phyloP scores from a whole-genome alignment of 805 yeast genomes.

The Kodamaea kaohsiungensis region DNA sequence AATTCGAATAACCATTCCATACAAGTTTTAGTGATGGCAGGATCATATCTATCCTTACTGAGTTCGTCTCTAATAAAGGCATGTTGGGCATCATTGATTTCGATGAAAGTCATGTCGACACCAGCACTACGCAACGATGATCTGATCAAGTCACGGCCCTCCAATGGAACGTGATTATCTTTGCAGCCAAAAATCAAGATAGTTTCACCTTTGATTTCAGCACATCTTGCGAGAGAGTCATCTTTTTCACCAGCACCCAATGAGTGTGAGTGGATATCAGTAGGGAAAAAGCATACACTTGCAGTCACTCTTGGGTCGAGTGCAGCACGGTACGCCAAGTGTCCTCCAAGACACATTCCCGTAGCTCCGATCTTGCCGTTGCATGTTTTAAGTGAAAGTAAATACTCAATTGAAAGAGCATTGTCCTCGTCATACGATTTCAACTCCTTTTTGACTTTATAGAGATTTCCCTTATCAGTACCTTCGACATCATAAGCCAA shows the following conservation, averaged over 20 bases:
- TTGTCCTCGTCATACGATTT: constrained; percentile 78
- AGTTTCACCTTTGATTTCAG: constrained; percentile 59
- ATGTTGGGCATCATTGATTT: constrained; percentile 77
- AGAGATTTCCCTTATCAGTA: constrained; percentile 71
- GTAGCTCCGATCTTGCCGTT: constrained; percentile 77
- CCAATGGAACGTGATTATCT: constrained; percentile 79
- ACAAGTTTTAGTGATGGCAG: constrained; percentile 71
- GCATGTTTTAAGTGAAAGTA: constrained; percentile 58
- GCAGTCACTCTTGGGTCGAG: constrained; percentile 66
- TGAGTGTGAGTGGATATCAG: constrained; percentile 71
- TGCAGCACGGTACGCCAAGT: constrained; percentile 70
- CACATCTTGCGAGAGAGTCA: constrained; percentile 60
- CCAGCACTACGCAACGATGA: constrained; percentile 54
- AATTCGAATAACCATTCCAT: constrained; percentile 68
- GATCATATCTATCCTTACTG: constrained; percentile 79
- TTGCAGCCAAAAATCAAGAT: constrained; percentile 74
- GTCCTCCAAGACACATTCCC: constrained; percentile 89
- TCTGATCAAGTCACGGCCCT: constrained; percentile 73
- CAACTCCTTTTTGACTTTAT: constrained; percentile 65
- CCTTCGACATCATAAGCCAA: constrained; percentile 71
- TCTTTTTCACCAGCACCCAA: constrained; percentile 65
- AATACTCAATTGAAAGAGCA: constrained; percentile 61
- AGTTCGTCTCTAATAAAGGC: constrained; percentile 79
- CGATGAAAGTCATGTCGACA: constrained; percentile 70
- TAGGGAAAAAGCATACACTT: constrained; percentile 75